A percentile compares a stretch with the other conserved stretches of the same genome.
These are phyloP conservation scores for Zasmidium citrigriseum DNA, from an alignment of 2,329 filamentous ascomycete species.

Conservation along the genomic window DNA sequence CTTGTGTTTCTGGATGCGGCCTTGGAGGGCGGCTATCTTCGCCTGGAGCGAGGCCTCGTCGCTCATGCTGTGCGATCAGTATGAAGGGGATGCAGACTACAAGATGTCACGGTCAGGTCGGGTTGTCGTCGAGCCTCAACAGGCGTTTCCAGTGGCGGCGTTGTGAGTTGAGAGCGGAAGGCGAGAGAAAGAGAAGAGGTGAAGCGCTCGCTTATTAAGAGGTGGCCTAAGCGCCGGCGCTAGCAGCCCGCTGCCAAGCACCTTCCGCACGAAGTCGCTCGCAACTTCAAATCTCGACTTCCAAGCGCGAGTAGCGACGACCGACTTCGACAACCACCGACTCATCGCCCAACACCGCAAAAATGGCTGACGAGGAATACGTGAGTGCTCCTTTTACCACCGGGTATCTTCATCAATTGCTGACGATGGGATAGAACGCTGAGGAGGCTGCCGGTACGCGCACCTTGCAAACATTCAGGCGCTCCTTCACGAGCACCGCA, in stretches of 20 bases:
- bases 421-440: conserved; percentile 68
- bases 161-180: not conserved
- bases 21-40: conserved; percentile 31
- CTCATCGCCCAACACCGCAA: conserved; percentile 46
- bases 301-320: not conserved
- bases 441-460: conserved; percentile 84
- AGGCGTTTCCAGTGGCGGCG: not conserved
- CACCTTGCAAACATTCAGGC: conserved; percentile 24
- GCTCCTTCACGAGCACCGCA: conserved; percentile 28
- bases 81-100: not conserved
- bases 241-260: not conserved
- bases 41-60: conserved; percentile 34
- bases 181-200: not conserved
- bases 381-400: conserved; percentile 59
- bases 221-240: not conserved
- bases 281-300: not conserved
- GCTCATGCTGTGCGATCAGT: conserved; percentile 24
- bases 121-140: not conserved
- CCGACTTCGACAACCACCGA: not conserved
- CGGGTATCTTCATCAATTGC: conserved; percentile 20
- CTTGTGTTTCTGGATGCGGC: conserved; percentile 35
- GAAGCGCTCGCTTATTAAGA: not conserved
- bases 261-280: not conserved
- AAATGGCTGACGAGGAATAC: conserved; percentile 87
- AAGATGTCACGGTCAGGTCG: not conserved